phyloP scores from a whole-genome alignment of 2,329 filamentous ascomycete genomes.

The Fusarium clavum region DNA sequence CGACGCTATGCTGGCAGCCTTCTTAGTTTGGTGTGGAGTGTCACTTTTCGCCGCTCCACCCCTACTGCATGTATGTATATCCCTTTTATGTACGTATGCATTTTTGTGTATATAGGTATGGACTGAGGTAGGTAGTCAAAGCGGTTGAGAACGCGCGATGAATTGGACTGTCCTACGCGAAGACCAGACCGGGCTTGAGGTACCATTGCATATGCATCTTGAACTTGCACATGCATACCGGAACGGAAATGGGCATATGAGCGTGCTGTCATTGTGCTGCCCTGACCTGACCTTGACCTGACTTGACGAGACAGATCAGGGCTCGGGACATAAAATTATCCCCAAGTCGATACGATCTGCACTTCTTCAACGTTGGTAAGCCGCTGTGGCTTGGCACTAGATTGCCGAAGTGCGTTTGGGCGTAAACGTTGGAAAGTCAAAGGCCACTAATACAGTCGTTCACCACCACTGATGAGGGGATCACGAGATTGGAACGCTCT shows the following conservation, averaged over 20 bases:
- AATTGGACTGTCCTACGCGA: constrained; percentile 44
- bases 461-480: constrained; percentile 34
- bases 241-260: constrained; percentile 32
- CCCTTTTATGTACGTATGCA: constrained; percentile 25
- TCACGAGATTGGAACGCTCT: constrained; percentile 45
- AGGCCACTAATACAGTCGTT: constrained; percentile 38
- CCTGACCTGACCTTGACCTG: background rate
- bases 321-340: constrained; percentile 22
- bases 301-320: constrained; percentile 15
- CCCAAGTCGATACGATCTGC: constrained; percentile 25
- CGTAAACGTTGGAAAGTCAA: constrained; percentile 43
- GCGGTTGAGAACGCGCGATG: constrained; percentile 46
- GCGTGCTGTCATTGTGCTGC: constrained; percentile 22
- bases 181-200: constrained; percentile 42
- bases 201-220: constrained; percentile 46
- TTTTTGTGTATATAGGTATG: constrained; percentile 10
- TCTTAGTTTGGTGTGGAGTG: constrained; percentile 31
- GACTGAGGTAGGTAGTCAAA: constrained; percentile 27
- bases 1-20: constrained; percentile 16
- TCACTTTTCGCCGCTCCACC: constrained; percentile 35
- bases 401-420: constrained; percentile 23
- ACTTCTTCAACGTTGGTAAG: constrained; percentile 34
- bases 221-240: constrained; percentile 42
- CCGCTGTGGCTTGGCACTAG: constrained; percentile 34
- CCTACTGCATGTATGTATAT: constrained; percentile 20